A percentile compares a stretch with the other conserved stretches of the same genome.
Conservation (phyloP, 2,329 filamentous ascomycete species). For the Anthostomella pinea region DNA sequence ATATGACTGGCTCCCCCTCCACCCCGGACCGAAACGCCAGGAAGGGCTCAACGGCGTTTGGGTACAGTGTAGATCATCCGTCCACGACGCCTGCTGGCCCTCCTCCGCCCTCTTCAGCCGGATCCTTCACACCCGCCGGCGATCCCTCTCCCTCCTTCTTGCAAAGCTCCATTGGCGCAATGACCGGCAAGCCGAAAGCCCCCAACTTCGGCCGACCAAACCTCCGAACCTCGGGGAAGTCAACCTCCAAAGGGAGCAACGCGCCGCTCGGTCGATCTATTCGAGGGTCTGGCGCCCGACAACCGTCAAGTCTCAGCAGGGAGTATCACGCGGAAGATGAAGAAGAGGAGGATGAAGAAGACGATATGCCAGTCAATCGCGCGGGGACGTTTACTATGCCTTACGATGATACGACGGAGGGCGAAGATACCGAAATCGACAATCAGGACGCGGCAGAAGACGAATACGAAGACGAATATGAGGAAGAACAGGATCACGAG, state of each 20-base stretch:
- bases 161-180: constrained; percentile 51
- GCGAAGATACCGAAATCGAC: constrained; percentile 34
- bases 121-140: constrained; percentile 55
- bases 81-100: constrained; percentile 53
- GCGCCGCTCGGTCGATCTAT: constrained; percentile 49
- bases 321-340: constrained; percentile 35
- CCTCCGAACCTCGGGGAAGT: constrained; percentile 25
- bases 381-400: constrained; percentile 31
- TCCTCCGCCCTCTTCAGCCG: constrained; percentile 47
- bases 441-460: constrained; percentile 34
- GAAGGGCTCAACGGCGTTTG: constrained; percentile 35
- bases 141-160: constrained; percentile 54
- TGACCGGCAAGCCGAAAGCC: constrained; percentile 37
- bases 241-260: constrained; percentile 37
- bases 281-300: constrained; percentile 36
- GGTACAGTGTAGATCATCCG: constrained; percentile 41
- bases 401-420: constrained; percentile 39
- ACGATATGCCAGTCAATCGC: constrained; percentile 27
- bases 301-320: constrained; percentile 52
- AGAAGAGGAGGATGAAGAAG: constrained; percentile 36
- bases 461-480: constrained; percentile 36
- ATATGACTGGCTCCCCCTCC: constrained; percentile 43
- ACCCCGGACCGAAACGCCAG: constrained; percentile 45
- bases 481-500: constrained; percentile 36
- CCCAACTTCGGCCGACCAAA: constrained; percentile 37